Evolutionary conservation across 2,329 filamentous ascomycete genomes (phyloP).

Genomic region (Hypoxylon sp.): DNA sequence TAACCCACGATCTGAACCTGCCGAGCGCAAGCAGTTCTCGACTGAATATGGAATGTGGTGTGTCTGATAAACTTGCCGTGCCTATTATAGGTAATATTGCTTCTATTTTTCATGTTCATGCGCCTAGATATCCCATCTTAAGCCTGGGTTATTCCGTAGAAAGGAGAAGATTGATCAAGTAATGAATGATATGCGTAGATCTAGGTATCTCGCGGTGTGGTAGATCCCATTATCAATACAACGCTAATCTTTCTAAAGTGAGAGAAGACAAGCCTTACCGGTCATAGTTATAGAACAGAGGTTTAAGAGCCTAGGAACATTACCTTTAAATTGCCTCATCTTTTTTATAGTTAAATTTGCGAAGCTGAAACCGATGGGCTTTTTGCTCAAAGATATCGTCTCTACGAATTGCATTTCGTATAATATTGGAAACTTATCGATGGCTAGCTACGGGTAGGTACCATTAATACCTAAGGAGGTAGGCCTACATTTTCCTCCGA

Average conservation of each 20-base stretch:
- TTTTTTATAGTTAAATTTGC: not conserved
- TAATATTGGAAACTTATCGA: not conserved
- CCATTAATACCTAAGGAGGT: no score
- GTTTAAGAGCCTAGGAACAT: not conserved
- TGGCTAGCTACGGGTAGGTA: not conserved
- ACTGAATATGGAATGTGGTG: not conserved
- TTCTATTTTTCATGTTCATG: not conserved
- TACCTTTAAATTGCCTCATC: not conserved
- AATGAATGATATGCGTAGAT: not conserved
- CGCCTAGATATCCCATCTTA: not conserved
- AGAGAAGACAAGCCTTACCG: not conserved
- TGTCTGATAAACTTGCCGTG: not conserved
- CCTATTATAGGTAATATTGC: not conserved
- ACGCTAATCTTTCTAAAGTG: not conserved
- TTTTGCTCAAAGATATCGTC: not conserved
- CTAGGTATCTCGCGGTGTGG: not conserved
- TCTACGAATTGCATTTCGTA: not conserved
- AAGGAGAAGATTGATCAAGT: not conserved
- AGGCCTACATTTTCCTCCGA: not conserved
- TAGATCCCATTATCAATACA: not conserved
- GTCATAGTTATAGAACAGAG: not conserved
- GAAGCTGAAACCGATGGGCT: not conserved
- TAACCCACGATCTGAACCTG: conserved; percentile 26
- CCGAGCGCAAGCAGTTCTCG: not conserved
- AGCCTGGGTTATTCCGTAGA: not conserved